phyloP scores from a whole-genome alignment of 176 grass and related monocot genomes.

The Oryza meridionalis region DNA sequence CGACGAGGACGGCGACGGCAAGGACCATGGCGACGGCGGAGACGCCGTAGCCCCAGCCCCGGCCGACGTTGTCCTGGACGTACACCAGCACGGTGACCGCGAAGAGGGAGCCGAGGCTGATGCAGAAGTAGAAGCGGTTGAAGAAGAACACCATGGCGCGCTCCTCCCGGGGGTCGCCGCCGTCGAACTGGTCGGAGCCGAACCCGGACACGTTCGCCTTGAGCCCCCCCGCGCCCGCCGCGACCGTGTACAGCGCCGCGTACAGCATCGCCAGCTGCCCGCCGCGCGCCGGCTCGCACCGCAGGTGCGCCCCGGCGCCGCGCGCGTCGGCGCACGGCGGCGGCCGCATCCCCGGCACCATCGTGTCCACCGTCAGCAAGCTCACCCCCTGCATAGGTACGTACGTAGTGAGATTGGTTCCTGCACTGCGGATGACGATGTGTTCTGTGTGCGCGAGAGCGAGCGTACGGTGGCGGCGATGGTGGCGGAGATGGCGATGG shows the following conservation, averaged over 20 bases:
- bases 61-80: slow-evolving; percentile 64
- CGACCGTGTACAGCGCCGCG: slow-evolving; percentile 66
- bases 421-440: too few relatives aligned
- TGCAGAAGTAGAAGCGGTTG: slow-evolving; percentile 79
- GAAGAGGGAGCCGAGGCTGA: slow-evolving; percentile 72
- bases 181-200: slow-evolving; percentile 83
- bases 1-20: slow-evolving; percentile 56
- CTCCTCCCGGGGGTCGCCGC: slow-evolving; percentile 58
- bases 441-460: too few relatives aligned
- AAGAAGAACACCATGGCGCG: slow-evolving; percentile 77
- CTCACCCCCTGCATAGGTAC: slow-evolving; percentile 44
- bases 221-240: slow-evolving; percentile 54
- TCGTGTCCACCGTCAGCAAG: slow-evolving; percentile 58
- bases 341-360: slow-evolving; percentile 51
- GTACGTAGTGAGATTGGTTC: background rate
- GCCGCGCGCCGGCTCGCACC: slow-evolving; percentile 49
- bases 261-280: slow-evolving; percentile 67
- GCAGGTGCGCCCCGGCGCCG: background rate
- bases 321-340: slow-evolving; percentile 53
- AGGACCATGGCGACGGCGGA: slow-evolving; percentile 53
- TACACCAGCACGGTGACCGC: slow-evolving; percentile 78
- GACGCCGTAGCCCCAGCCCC: slow-evolving; percentile 55
- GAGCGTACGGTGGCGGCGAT: slow-evolving; percentile 40
- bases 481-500: slow-evolving; percentile 56
- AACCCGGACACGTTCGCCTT: slow-evolving; percentile 76